These are phyloP conservation scores for Peltaster fructicola DNA, from an alignment of 2,329 filamentous ascomycete genomes.

Conservation along the genomic window DNA sequence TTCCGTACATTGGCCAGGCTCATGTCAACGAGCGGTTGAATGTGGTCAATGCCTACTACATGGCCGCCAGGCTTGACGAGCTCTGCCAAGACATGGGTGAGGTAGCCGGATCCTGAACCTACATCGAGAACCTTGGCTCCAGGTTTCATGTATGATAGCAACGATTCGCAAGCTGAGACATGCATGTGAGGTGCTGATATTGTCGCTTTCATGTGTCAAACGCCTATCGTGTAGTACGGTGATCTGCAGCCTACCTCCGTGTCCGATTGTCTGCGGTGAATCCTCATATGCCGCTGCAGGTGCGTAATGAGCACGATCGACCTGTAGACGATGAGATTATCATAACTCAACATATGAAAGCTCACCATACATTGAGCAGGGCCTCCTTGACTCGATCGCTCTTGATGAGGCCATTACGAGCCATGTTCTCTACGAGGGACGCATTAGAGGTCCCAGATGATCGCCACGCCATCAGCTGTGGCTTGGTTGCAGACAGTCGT, in stretches of 20 bases:
- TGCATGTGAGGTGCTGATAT: slow-evolving; percentile 63
- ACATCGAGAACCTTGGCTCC: slow-evolving; percentile 32
- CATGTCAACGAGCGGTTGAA: slow-evolving; percentile 27
- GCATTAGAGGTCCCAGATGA: slow-evolving; percentile 59
- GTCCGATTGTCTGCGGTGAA: slow-evolving; percentile 50
- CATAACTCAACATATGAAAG: background rate
- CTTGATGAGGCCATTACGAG: slow-evolving; percentile 53
- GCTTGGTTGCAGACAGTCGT: too few relatives aligned
- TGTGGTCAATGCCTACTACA: slow-evolving; percentile 33
- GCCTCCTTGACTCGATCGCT: slow-evolving; percentile 35
- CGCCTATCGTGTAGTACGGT: too few relatives aligned
- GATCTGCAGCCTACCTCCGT: too few relatives aligned
- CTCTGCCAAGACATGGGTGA: slow-evolving; percentile 76
- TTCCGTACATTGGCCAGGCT: slow-evolving; percentile 26
- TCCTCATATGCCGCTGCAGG: slow-evolving; percentile 55
- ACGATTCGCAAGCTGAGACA: slow-evolving; percentile 43
- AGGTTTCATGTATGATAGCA: slow-evolving; percentile 39
- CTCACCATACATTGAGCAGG: background rate
- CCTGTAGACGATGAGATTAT: slow-evolving; percentile 35
- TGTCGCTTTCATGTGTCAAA: too few relatives aligned
- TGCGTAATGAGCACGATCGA: slow-evolving; percentile 76
- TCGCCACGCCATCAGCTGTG: slow-evolving; percentile 98
- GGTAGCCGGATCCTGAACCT: slow-evolving; percentile 42
- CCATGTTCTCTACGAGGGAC: slow-evolving; percentile 64
- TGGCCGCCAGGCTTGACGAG: slow-evolving; percentile 38